These are phyloP conservation scores for Phytophthora capsici DNA, from an alignment of 352 stramenopile genomes.

Conservation along the genomic window DNA sequence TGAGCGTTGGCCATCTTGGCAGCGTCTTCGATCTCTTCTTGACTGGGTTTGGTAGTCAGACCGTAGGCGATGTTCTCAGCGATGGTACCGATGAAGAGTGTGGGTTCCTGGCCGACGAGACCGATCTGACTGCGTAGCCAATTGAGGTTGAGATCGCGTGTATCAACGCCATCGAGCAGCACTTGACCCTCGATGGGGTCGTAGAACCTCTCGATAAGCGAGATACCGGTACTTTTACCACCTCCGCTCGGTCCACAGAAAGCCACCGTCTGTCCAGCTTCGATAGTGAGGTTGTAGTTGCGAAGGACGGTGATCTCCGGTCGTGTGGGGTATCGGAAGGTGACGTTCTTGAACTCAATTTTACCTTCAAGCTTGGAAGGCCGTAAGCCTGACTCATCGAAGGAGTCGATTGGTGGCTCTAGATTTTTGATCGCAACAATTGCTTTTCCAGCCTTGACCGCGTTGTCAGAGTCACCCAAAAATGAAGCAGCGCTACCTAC, in stretches of 20 bases:
- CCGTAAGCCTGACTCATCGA: constrained; percentile 21
- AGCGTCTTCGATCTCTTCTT: constrained; percentile 81
- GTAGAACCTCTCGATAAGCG: constrained; percentile 68
- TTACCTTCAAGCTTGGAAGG: constrained; percentile 27
- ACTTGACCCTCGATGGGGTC: constrained; percentile 64
- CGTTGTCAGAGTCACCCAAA: constrained; percentile 64
- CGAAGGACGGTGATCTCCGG: constrained; percentile 62
- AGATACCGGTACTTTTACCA: constrained; percentile 53
- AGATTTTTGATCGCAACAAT: constrained; percentile 44
- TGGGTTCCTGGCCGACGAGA: constrained; percentile 65
- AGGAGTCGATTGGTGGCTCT: constrained; percentile 45
- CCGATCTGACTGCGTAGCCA: constrained; percentile 64
- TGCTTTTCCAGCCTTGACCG: constrained; percentile 50
- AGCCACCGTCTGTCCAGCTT: constrained; percentile 63
- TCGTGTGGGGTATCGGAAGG: neutral
- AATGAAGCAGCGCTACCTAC: constrained; percentile 34
- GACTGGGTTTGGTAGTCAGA: constrained; percentile 33
- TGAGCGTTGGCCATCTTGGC: constrained; percentile 92
- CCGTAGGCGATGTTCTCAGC: constrained; percentile 66
- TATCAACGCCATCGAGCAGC: constrained; percentile 70
- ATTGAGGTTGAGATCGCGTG: constrained; percentile 69
- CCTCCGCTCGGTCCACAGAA: constrained; percentile 60
- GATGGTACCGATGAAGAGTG: constrained; percentile 66
- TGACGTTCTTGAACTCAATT: neutral
- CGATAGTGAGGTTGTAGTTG: constrained; percentile 82